Evolutionary conservation across 345 rosid genomes (phyloP).

Genomic region (Litchi chinensis): DNA sequence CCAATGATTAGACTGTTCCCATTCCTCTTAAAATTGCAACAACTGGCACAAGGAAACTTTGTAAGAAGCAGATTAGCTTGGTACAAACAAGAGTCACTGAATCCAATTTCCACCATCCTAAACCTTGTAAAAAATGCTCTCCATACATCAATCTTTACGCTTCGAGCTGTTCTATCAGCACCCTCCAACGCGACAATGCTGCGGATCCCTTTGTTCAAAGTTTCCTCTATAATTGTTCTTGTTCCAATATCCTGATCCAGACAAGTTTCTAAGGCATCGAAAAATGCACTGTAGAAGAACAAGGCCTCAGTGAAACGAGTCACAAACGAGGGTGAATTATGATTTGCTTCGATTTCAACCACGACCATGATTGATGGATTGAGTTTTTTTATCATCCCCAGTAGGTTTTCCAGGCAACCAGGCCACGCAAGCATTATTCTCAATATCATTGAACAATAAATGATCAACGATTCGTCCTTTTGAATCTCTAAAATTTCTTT

Average conservation of each 20-base stretch:
- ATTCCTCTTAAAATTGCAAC: slow-evolving; percentile 33
- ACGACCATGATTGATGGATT: slow-evolving; percentile 49
- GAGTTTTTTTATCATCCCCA: slow-evolving; percentile 39
- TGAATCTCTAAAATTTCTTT: slow-evolving; percentile 33
- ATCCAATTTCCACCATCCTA: slow-evolving; percentile 48
- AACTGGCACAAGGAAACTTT: slow-evolving; percentile 23
- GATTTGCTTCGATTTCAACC: slow-evolving; percentile 56
- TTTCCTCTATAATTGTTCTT: slow-evolving; percentile 22
- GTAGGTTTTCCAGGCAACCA: slow-evolving; percentile 40
- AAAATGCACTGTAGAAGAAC: slow-evolving; percentile 52
- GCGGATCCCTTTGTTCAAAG: slow-evolving; percentile 26
- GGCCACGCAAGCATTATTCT: slow-evolving; percentile 42
- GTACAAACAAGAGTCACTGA: slow-evolving; percentile 41
- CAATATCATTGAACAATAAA: slow-evolving; percentile 33
- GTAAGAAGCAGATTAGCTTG: slow-evolving; percentile 44
- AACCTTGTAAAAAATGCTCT: slow-evolving; percentile 46
- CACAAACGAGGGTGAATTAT: slow-evolving; percentile 47
- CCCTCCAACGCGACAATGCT: slow-evolving; percentile 44
- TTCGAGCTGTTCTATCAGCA: slow-evolving; percentile 33
- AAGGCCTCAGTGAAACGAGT: slow-evolving; percentile 52
- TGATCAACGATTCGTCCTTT: slow-evolving; percentile 36
- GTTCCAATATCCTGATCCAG: slow-evolving; percentile 17
- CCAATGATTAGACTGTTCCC: slow-evolving; percentile 42
- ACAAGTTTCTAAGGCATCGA: slow-evolving; percentile 49
- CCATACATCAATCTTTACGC: slow-evolving; percentile 53